A percentile compares a stretch with the other conserved stretches of the same genome.
These are phyloP conservation scores for Apiotrichum porosum DNA, from an alignment of 1,284 basidiomycete species.

Conservation along the genomic window DNA sequence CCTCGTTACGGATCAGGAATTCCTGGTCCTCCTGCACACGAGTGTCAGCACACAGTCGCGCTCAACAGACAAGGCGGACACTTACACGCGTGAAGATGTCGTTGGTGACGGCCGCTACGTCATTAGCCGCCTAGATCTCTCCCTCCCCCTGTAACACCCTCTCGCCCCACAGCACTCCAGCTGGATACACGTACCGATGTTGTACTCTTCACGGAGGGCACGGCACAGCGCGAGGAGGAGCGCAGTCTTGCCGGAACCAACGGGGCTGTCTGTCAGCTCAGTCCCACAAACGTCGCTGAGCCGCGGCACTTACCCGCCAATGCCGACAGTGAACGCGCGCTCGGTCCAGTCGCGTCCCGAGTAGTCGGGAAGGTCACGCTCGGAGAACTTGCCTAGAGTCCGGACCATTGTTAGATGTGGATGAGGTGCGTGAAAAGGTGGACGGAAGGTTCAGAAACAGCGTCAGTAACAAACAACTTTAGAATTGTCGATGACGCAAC, in stretches of 20 bases:
- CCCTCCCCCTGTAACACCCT: too few species aligned
- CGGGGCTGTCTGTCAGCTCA: conserved; percentile 58
- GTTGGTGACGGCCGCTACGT: conserved; percentile 84
- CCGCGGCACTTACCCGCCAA: conserved; percentile 71
- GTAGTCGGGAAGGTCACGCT: conserved; percentile 89
- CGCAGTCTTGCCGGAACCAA: conserved; percentile 97
- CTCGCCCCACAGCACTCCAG: too few species aligned
- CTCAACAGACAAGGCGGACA: conserved; percentile 7
- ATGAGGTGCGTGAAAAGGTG: neutral
- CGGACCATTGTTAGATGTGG: neutral
- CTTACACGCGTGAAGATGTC: conserved; percentile 80
- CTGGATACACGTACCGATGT: conserved; percentile 63
- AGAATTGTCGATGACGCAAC: too few species aligned
- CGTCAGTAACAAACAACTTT: too few species aligned
- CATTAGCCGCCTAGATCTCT: conserved; percentile 5
- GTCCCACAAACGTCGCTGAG: neutral
- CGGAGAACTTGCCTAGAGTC: conserved; percentile 78
- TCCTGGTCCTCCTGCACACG: conserved; percentile 75
- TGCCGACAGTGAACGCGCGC: conserved; percentile 92
- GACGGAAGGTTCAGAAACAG: too few species aligned
- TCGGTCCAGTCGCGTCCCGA: conserved; percentile 79
- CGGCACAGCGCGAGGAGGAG: conserved; percentile 88
- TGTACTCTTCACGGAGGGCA: conserved; percentile 72
- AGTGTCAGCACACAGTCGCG: neutral
- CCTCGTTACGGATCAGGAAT: conserved; percentile 88